Evolutionary conservation across 2,329 filamentous ascomycete species (phyloP).

Genomic region (Trichoderma pleuroti): DNA sequence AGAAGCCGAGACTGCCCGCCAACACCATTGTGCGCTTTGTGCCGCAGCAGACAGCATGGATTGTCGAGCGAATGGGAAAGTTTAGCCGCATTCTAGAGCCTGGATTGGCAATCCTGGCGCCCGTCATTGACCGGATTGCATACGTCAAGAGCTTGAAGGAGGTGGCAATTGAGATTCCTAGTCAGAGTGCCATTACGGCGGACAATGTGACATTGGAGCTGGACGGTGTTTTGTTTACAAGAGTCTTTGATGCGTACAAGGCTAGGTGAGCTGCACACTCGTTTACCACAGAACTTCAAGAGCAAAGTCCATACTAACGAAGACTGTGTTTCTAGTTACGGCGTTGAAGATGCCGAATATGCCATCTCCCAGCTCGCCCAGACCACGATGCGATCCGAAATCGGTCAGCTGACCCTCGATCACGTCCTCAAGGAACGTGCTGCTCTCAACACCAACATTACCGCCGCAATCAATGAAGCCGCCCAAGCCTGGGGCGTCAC

Average conservation of each 20-base stretch:
- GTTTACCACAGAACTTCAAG: no score
- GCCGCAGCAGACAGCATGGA: constrained; percentile 99
- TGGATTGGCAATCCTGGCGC: constrained; percentile 81
- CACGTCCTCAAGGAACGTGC: constrained; percentile 97
- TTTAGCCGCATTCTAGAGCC: constrained; percentile 92
- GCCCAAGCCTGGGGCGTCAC: constrained; percentile 96
- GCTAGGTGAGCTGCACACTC: constrained; percentile 63
- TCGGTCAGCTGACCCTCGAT: constrained; percentile 92
- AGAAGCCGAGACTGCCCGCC: constrained; percentile 69
- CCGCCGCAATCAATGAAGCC: constrained; percentile 97
- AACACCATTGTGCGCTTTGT: constrained; percentile 97
- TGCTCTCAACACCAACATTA: constrained; percentile 95
- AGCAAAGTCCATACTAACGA: background rate
- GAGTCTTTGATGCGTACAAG: constrained; percentile 97
- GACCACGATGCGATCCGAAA: constrained; percentile 98
- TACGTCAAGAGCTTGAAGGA: constrained; percentile 99
- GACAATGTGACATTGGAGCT: constrained; percentile 97
- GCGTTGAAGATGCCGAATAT: constrained; percentile 97
- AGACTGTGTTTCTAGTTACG: constrained; percentile 61
- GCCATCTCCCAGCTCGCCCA: constrained; percentile 97
- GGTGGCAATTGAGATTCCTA: constrained; percentile 91
- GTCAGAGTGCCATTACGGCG: constrained; percentile 94
- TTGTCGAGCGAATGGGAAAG: constrained; percentile 98
- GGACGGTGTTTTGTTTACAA: constrained; percentile 91
- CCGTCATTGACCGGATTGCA: constrained; percentile 90